phyloP scores from a whole-genome alignment of 306 rosid species.

The Sechiopsis laciniata region DNA sequence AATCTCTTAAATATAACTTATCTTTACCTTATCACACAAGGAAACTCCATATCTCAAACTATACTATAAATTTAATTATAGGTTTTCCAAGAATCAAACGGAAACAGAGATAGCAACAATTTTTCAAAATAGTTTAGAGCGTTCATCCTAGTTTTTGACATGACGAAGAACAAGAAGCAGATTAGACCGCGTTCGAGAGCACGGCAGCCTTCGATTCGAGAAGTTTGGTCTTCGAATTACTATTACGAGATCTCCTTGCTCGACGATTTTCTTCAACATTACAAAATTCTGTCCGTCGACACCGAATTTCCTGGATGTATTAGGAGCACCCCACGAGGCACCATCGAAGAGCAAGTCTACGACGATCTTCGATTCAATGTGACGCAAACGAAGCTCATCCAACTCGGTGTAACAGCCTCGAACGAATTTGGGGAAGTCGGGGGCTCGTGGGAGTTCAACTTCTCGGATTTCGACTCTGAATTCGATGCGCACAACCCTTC shows the following conservation, averaged over 20 bases:
- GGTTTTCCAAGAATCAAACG: no score
- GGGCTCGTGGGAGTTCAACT: slow-evolving; percentile 18
- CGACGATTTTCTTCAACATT: not conserved
- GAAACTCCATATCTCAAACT: no score
- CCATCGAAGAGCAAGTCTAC: not conserved
- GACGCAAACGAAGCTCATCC: not conserved
- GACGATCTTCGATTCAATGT: not conserved
- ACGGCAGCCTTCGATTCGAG: not conserved
- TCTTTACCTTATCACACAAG: no score
- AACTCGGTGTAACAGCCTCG: not conserved
- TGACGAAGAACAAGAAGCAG: no score
- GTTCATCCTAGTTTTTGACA: no score
- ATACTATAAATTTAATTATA: no score
- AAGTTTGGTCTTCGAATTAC: slow-evolving; percentile 5
- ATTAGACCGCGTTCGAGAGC: no score
- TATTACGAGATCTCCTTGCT: not conserved
- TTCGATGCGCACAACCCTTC: not conserved
- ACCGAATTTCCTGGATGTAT: slow-evolving; percentile 13
- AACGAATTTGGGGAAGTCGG: not conserved
- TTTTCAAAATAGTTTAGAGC: no score
- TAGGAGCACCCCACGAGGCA: not conserved
- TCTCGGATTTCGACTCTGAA: not conserved
- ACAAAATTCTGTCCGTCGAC: not conserved
- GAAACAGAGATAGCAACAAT: no score
- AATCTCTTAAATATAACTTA: no score